phyloP scores from a whole-genome alignment of 164 flowering plant species.

The Vitis labrusca region DNA sequence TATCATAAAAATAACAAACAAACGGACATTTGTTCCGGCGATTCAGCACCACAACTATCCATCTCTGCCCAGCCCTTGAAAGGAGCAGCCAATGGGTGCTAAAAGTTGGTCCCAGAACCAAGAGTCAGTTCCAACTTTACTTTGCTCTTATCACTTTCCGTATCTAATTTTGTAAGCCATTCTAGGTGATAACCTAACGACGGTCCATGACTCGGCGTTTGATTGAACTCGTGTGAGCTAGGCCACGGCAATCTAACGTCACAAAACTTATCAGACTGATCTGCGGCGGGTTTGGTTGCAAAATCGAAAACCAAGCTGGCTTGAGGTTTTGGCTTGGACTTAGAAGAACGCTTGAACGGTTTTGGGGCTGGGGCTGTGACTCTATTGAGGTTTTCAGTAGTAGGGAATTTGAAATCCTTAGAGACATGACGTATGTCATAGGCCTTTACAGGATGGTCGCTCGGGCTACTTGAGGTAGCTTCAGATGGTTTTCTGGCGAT shows the following conservation, averaged over 20 bases:
- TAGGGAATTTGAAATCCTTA: conserved; percentile 5
- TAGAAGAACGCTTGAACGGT: conserved; percentile 9
- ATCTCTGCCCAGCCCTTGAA: no score
- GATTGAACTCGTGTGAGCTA: background rate
- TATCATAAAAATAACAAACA: no score
- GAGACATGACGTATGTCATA: conserved; percentile 49
- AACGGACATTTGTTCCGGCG: no score
- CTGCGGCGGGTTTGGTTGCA: no score
- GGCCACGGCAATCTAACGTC: no score
- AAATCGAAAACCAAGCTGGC: no score
- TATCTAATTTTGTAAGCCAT: background rate
- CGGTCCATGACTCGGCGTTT: background rate
- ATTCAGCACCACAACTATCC: no score
- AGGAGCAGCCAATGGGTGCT: no score
- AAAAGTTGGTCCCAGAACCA: background rate
- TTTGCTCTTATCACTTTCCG: conserved; percentile 1
- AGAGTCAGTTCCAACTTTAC: conserved; percentile 30
- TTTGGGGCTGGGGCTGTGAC: conserved; percentile 5
- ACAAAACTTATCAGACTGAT: no score
- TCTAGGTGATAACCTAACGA: no score
- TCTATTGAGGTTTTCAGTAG: background rate
- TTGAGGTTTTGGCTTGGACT: background rate
- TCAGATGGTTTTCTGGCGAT: conserved; percentile 34
- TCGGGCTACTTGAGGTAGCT: conserved; percentile 1
- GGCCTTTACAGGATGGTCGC: conserved; percentile 20